These are phyloP conservation scores for Avena sativa DNA, from an alignment of 176 grass and related monocot genomes.

Conservation along the genomic window DNA sequence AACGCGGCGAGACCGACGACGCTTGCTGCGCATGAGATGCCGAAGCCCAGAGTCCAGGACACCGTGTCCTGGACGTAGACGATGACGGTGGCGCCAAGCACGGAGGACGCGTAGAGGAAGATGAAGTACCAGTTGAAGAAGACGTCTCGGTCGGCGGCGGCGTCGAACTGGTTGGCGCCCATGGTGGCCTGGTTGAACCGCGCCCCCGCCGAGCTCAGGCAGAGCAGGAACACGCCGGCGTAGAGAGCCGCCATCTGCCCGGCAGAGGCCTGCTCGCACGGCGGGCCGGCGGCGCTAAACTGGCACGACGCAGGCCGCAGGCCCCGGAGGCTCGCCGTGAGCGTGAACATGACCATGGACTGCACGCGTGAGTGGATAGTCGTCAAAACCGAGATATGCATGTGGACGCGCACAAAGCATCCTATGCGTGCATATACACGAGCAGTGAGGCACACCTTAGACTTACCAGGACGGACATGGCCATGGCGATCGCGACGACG, in stretches of 20 bases:
- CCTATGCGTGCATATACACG: neutral
- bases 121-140: slow-evolving; percentile 93
- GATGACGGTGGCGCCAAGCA: slow-evolving; percentile 58
- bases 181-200: slow-evolving; percentile 75
- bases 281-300: neutral
- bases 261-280: slow-evolving; percentile 45
- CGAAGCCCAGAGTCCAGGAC: slow-evolving; percentile 65
- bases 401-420: neutral
- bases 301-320: slow-evolving; percentile 52
- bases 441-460: neutral
- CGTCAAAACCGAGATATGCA: neutral
- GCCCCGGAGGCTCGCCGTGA: slow-evolving; percentile 49
- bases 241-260: slow-evolving; percentile 61
- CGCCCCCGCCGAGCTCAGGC: slow-evolving; percentile 62
- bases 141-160: slow-evolving; percentile 51
- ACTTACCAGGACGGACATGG: slow-evolving; percentile 52
- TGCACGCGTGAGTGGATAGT: neutral
- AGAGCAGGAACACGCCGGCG: slow-evolving; percentile 47
- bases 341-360: slow-evolving; percentile 67
- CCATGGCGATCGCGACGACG: slow-evolving; percentile 53
- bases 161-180: slow-evolving; percentile 79
- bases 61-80: slow-evolving; percentile 74
- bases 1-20: slow-evolving; percentile 48
- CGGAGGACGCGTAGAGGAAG: slow-evolving; percentile 52
- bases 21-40: slow-evolving; percentile 34